Conservation (phyloP, 1,139 yeast genomes). For the Lodderomyces beijingensis region DNA sequence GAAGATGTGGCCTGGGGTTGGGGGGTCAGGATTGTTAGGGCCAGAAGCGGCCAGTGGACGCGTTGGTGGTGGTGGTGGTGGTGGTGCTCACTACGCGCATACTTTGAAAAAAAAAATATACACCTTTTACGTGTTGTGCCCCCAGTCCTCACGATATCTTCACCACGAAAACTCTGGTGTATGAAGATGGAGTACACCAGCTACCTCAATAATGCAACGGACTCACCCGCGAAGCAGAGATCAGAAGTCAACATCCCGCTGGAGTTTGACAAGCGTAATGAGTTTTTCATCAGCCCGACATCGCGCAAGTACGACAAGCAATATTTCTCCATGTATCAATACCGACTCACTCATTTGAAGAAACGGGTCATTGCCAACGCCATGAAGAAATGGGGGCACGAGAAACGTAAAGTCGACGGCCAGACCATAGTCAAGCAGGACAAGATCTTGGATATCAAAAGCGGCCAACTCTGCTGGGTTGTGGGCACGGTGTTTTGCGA, state of each 20-base stretch:
- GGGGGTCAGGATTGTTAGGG: too few relatives aligned
- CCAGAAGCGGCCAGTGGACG: too few relatives aligned
- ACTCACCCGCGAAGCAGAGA: too few relatives aligned
- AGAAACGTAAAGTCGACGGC: slow-evolving; percentile 34
- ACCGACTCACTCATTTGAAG: slow-evolving; percentile 53
- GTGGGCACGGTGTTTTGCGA: slow-evolving; percentile 86
- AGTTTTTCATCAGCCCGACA: slow-evolving; percentile 16
- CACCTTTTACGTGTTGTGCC: too few relatives aligned
- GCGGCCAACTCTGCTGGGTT: slow-evolving; percentile 78
- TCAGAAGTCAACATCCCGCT: not conserved
- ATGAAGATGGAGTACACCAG: too few relatives aligned
- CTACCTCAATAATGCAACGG: too few relatives aligned
- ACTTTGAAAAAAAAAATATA: too few relatives aligned
- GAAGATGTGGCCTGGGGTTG: too few relatives aligned
- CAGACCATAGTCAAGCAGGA: slow-evolving; percentile 36
- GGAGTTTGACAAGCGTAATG: slow-evolving; percentile 9
- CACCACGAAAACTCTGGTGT: too few relatives aligned
- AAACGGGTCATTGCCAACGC: slow-evolving; percentile 50
- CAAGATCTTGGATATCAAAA: slow-evolving; percentile 73
- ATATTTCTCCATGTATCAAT: slow-evolving; percentile 69
- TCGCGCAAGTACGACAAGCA: slow-evolving; percentile 62
- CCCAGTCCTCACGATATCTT: too few relatives aligned
- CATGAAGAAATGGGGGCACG: slow-evolving; percentile 42
- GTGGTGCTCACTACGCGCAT: too few relatives aligned
- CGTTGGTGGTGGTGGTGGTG: too few relatives aligned